Conservation (phyloP, 2,329 filamentous ascomycete genomes). For the Colletotrichum abscissum region DNA sequence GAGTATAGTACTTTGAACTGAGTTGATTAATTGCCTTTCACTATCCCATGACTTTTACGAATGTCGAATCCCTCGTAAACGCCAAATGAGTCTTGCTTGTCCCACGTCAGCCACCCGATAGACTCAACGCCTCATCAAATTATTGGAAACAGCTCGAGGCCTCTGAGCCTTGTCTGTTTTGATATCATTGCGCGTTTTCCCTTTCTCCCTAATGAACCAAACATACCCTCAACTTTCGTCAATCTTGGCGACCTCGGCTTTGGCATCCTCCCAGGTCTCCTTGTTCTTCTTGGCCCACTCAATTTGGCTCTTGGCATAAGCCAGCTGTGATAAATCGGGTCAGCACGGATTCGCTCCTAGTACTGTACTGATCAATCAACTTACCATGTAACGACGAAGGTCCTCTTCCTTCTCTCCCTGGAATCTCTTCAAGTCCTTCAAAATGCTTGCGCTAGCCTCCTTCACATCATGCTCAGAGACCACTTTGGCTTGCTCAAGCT, state of each 20-base stretch:
- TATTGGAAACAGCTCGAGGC: slow-evolving; percentile 18
- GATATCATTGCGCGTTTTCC: slow-evolving; percentile 19
- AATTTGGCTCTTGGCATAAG: slow-evolving; percentile 91
- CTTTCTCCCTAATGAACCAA: background rate
- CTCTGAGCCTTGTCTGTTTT: slow-evolving; percentile 6
- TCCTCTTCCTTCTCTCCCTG: slow-evolving; percentile 97
- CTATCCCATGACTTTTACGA: slow-evolving; percentile 29
- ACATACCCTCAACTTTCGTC: slow-evolving; percentile 62
- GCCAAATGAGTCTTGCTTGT: slow-evolving; percentile 21
- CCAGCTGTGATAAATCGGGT: slow-evolving; percentile 67
- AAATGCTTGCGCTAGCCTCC: slow-evolving; percentile 87
- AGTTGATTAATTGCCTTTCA: slow-evolving; percentile 17
- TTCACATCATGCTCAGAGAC: slow-evolving; percentile 92
- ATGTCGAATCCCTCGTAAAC: slow-evolving; percentile 31
- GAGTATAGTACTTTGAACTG: background rate
- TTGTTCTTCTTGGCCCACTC: slow-evolving; percentile 94
- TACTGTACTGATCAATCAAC: slow-evolving; percentile 44
- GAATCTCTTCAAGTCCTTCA: slow-evolving; percentile 92
- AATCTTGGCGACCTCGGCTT: slow-evolving; percentile 89
- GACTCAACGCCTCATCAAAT: slow-evolving; percentile 31
- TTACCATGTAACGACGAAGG: slow-evolving; percentile 93
- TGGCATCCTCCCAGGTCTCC: slow-evolving; percentile 93
- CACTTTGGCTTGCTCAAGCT: slow-evolving; percentile 91
- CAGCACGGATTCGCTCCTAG: background rate
- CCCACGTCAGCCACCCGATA: slow-evolving; percentile 22